phyloP scores from a whole-genome alignment of 352 stramenopile genomes.

The Phytophthora pluvialis region DNA sequence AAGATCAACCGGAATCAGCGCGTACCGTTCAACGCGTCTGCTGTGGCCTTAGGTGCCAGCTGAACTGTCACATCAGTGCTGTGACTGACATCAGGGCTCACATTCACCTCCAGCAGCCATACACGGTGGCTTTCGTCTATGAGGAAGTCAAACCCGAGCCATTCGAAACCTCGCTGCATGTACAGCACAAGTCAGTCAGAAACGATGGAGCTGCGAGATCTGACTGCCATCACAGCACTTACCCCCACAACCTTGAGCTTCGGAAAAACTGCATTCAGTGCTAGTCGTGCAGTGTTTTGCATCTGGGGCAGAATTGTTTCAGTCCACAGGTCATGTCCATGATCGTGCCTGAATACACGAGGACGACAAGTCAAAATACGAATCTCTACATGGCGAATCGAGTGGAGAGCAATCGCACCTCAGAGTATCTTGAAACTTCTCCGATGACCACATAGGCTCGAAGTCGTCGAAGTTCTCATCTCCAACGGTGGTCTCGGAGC shows the following conservation, averaged over 20 bases:
- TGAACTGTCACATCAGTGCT: slow-evolving; percentile 63
- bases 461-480: neutral
- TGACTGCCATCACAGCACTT: slow-evolving; percentile 12
- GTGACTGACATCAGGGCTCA: slow-evolving; percentile 88
- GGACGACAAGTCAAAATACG: neutral
- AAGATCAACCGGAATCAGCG: neutral
- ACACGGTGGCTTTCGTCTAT: slow-evolving; percentile 59
- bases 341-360: slow-evolving; percentile 28
- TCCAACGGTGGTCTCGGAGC: neutral
- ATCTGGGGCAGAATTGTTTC: slow-evolving; percentile 62
- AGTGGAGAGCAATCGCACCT: slow-evolving; percentile 25
- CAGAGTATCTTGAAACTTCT: slow-evolving; percentile 45
- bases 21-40: slow-evolving; percentile 46
- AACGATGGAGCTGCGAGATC: neutral
- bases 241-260: slow-evolving; percentile 66
- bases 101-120: slow-evolving; percentile 89
- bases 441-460: slow-evolving; percentile 71
- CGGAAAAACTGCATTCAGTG: slow-evolving; percentile 47
- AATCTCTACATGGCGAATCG: neutral
- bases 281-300: slow-evolving; percentile 47
- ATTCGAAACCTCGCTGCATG: slow-evolving; percentile 79
- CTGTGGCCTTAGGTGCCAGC: slow-evolving; percentile 60
- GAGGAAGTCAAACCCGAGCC: slow-evolving; percentile 88
- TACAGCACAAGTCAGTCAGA: slow-evolving; percentile 5
- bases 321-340: slow-evolving; percentile 55